Evolutionary conservation across 352 stramenopile species (phyloP), one percentile per base, ranked within the genome.

Genomic region (Phytophthora constricta): DNA sequence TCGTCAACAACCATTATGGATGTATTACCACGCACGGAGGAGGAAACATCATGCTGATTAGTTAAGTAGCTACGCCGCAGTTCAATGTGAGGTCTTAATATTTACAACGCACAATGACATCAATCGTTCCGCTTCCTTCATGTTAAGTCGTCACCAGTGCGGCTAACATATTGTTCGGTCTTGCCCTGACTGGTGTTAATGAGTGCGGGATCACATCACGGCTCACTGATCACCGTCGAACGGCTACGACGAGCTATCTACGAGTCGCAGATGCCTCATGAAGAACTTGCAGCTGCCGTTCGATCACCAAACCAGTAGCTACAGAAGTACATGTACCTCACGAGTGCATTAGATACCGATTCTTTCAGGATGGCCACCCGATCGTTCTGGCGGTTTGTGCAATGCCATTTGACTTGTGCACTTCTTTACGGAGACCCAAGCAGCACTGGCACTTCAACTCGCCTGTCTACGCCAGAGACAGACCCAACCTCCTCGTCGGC

Each of bases 21-120:
- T 45, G 52, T 28, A 11, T 13, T 33, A 11, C 37, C 53, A 28
- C 37, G 39, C 23, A 64, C 51, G 52, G 58, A 68, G 7, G 52
- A 73, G n/a, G 65, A 70, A 8, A 57, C 14, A 22, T 11, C 62
- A 3, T 65, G 48, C 56, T 65, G 34, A 69, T 45, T 41, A 17
- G 37, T 11, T n/a, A 41, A 37, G 7, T 37, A 37, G 31, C 31
- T 13, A 37, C 7, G 31, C 31, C 31, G 31, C 7, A 37, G 31
- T 37, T 37, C 7, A 37, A 37, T 37, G 31, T 37, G 31, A 37
- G 31, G 31, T 37, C 31, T 11, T 11, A 51, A 16, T 66, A 59
- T 55, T 66, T 56, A 61, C 59, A 56, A 45, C 7, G 31, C 31
- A 37, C 13, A 11, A n/a, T n/a, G n/a, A n/a, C n/a, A n/a, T n/a